Base-by-base conservation (phyloP, 768 basidiomycete species). In the Daedaleopsis sinensis region DNA sequence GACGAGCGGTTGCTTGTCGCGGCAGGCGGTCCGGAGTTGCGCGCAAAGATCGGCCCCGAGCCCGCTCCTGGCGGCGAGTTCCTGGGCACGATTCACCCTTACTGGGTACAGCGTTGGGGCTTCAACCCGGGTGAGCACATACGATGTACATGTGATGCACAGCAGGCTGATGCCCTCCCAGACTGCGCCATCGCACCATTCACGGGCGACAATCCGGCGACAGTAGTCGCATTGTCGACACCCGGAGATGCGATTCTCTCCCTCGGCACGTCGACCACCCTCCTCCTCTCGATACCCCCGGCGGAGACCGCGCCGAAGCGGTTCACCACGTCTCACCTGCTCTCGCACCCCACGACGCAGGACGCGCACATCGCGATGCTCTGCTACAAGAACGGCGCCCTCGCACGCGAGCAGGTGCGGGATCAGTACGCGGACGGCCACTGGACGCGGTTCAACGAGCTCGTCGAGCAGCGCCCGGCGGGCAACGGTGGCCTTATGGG, bases 191-290 rank as follows among this genome's bases (percentile, higher is more conserved):
- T 96, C 52, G 88, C 89, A 4, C 90, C 92, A 0, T 93, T 94
- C 70, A 94, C 92, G 0, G 94, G 94, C 5, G 94, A 96, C 71
- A 96, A 96, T 72, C 90, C 93, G 7, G 90, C 91, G 4, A 91
- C 92, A 13, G 86, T 94, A 55, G 82, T 91, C 53, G 85, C 87
- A 0, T 77, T 91, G 35, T 87, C 87, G 32, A 83, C 84, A 15
- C 87, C 90, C 1, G 90, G 90, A 53, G 93, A 95, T 68, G 93
- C 91, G n/a, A 77, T 95, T 19, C 83, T 95, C 27, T 94, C 93
- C 10, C 81, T 95, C 21, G 94, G 94, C 21, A 96, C 93, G 13
- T 94, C 93, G 0, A 94, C 93, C 1, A 94, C 93, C 3, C 84
- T 94, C 65, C 82, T 96, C 16, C 82, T 96, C 44, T 90, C 88